A percentile compares a stretch with the other conserved stretches of the same genome.
Conservation (phyloP, 2,329 filamentous ascomycete species). For the Pseudocercospora crystallina region DNA sequence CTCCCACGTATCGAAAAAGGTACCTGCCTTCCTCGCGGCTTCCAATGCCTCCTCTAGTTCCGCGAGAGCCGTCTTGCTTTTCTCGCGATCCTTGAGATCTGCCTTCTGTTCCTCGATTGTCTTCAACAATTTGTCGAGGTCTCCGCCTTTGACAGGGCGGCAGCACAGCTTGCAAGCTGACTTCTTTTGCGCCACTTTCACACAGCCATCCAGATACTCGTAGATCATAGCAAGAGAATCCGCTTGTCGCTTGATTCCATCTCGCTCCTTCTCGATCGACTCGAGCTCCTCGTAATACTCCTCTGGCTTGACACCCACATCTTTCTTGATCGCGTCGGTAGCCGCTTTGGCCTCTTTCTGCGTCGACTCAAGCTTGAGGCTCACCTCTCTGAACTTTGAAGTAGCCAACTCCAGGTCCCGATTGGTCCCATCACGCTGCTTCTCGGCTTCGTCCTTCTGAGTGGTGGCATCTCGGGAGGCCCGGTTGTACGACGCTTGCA, state of each 20-base stretch:
- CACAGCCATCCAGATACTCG: conserved; percentile 28
- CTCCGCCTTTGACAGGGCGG: conserved; percentile 62
- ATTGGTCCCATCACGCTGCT: conserved; percentile 68
- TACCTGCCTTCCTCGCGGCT: conserved; percentile 59
- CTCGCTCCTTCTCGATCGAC: conserved; percentile 41
- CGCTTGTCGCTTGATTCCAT: conserved; percentile 62
- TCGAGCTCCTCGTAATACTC: conserved; percentile 53
- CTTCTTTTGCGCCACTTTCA: conserved; percentile 57
- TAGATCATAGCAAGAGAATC: conserved; percentile 24
- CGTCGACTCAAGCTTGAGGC: conserved; percentile 65
- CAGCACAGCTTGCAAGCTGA: conserved; percentile 77
- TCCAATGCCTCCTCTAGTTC: conserved; percentile 54
- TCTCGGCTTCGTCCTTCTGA: conserved; percentile 64
- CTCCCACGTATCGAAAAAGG: conserved; percentile 72
- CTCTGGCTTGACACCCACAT: conserved; percentile 51
- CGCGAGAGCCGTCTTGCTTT: conserved; percentile 43
- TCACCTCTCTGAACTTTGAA: conserved; percentile 66
- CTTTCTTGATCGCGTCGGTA: conserved; percentile 54
- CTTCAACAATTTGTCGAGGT: conserved; percentile 63
- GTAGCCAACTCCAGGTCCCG: conserved; percentile 71
- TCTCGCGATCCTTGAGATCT: conserved; percentile 14
- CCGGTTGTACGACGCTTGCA: conserved; percentile 71
- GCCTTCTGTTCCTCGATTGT: conserved; percentile 56
- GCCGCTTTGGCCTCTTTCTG: conserved; percentile 56
- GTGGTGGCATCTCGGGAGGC: conserved; percentile 59